Evolutionary conservation across 208 protist genomes (phyloP).

Genomic region (Kentomonas sorsogonicus): DNA sequence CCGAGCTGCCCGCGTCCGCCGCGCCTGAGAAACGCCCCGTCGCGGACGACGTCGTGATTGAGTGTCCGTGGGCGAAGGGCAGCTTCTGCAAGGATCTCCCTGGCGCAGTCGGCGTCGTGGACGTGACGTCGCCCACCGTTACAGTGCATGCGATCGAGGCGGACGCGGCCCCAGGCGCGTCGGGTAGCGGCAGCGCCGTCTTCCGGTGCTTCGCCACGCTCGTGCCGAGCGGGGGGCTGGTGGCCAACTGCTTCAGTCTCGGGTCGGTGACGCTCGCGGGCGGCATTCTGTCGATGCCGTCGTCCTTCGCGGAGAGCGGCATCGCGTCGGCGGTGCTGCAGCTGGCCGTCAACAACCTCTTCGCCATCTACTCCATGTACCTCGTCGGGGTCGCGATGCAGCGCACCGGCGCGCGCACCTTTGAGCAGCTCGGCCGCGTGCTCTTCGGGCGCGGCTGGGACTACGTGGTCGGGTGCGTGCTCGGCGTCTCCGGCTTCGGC

Average conservation of each 20-base stretch:
- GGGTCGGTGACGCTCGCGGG: constrained; percentile 51
- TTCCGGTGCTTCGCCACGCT: constrained; percentile 29
- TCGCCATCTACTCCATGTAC: constrained; percentile 58
- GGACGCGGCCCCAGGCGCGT: too few relatives aligned
- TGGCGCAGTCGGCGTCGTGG: too few relatives aligned
- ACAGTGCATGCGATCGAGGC: too few relatives aligned
- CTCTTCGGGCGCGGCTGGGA: constrained; percentile 49
- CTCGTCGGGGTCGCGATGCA: constrained; percentile 48
- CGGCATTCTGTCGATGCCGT: constrained; percentile 55
- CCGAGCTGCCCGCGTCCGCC: too few relatives aligned
- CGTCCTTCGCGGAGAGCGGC: constrained; percentile 40
- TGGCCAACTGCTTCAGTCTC: constrained; percentile 54
- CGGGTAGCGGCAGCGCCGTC: too few relatives aligned
- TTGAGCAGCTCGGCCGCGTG: constrained; percentile 39
- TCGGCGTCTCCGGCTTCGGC: constrained; percentile 59
- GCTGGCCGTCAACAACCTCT: constrained; percentile 36
- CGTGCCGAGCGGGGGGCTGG: constrained; percentile 36
- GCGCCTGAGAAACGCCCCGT: too few relatives aligned
- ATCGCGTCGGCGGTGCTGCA: constrained; percentile 56
- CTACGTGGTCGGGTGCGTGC: constrained; percentile 63
- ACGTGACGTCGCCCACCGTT: too few relatives aligned
- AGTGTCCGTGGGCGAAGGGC: too few relatives aligned
- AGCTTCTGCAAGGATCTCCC: too few relatives aligned
- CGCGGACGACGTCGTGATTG: too few relatives aligned
- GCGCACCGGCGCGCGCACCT: constrained; percentile 43